A percentile compares a stretch with the other conserved stretches of the same genome.
phyloP scores from a whole-genome alignment of 2,329 filamentous ascomycete genomes.

The Zymoseptoria tritici region DNA sequence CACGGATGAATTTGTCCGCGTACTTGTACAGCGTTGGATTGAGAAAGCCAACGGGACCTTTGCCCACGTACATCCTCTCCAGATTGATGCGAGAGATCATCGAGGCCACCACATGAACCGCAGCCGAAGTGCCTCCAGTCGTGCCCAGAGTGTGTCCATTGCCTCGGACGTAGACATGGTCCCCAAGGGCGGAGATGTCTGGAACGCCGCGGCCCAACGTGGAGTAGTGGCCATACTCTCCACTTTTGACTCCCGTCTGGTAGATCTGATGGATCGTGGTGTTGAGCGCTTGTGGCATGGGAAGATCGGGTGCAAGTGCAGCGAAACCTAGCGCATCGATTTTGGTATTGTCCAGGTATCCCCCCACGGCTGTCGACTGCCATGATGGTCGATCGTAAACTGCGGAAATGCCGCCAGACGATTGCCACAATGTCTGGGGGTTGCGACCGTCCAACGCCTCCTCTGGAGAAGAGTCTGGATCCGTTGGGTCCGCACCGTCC shows the following conservation, averaged over 20 bases:
- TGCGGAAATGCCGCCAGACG: not conserved
- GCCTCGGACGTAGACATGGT: conserved; percentile 29
- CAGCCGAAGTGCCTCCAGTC: conserved; percentile 19
- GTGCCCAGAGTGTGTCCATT: not conserved
- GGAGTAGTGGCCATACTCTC: conserved; percentile 16
- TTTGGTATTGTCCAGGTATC: not conserved
- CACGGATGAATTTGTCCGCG: not conserved
- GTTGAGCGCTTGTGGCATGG: not conserved
- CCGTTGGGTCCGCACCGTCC: not conserved
- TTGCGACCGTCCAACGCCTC: not conserved
- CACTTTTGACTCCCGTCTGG: conserved; percentile 8
- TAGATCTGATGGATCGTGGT: conserved; percentile 2
- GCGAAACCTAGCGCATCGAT: not conserved
- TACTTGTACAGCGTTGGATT: conserved; percentile 21
- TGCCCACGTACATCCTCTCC: conserved; percentile 19
- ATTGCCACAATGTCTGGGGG: not conserved
- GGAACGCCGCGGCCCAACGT: conserved; percentile 28
- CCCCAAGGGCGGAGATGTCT: conserved; percentile 32
- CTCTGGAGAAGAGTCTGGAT: not conserved
- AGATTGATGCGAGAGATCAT: conserved; percentile 25
- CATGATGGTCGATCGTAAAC: not conserved
- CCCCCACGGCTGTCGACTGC: not conserved
- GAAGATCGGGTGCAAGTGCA: not conserved
- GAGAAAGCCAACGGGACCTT: conserved; percentile 27
- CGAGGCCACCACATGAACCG: conserved; percentile 22